These are phyloP conservation scores for Penicillium parvum DNA, from an alignment of 495 filamentous ascomycete species.

Conservation along the genomic window DNA sequence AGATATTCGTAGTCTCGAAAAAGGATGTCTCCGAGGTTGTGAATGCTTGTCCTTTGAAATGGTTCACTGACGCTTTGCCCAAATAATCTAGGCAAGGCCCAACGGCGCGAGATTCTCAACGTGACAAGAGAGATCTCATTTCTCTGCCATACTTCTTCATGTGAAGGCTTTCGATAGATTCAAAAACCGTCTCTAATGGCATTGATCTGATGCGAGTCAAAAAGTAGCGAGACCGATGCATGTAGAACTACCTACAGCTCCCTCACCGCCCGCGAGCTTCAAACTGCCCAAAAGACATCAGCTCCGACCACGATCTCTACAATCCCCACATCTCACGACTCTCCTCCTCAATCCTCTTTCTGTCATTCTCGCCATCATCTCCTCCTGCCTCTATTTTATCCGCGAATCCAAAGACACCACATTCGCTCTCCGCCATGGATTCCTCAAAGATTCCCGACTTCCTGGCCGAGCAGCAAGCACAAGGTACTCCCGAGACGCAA, in stretches of 20 bases:
- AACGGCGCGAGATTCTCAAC: too few species aligned
- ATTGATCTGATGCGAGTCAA: too few species aligned
- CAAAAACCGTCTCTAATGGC: too few species aligned
- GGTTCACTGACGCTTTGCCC: too few species aligned
- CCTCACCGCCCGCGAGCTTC: slow-evolving; percentile 20
- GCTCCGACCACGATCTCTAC: slow-evolving; percentile 9
- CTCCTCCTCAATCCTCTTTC: slow-evolving; percentile 2
- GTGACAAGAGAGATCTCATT: too few species aligned
- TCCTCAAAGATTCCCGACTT: slow-evolving; percentile 87
- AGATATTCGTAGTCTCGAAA: slow-evolving; percentile 1
- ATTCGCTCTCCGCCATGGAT: slow-evolving; percentile 54
- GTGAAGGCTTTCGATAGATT: too few species aligned
- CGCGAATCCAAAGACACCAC: background rate
- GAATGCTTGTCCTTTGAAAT: background rate
- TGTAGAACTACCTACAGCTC: slow-evolving; percentile 6
- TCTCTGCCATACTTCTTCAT: too few species aligned
- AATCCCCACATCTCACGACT: slow-evolving; percentile 9
- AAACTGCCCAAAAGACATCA: slow-evolving; percentile 17
- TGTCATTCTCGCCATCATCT: slow-evolving; percentile 2
- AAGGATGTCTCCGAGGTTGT: slow-evolving; percentile 1
- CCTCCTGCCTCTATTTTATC: slow-evolving; percentile 1
- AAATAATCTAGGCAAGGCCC: too few species aligned
- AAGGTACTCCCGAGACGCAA: slow-evolving; percentile 82
- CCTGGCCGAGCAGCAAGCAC: slow-evolving; percentile 78
- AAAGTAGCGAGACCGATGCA: too few species aligned